A percentile compares a stretch with the other conserved stretches of the same genome.
Evolutionary conservation across 23 red algal species (phyloP).

Genomic region (Chondrus crispus): DNA sequence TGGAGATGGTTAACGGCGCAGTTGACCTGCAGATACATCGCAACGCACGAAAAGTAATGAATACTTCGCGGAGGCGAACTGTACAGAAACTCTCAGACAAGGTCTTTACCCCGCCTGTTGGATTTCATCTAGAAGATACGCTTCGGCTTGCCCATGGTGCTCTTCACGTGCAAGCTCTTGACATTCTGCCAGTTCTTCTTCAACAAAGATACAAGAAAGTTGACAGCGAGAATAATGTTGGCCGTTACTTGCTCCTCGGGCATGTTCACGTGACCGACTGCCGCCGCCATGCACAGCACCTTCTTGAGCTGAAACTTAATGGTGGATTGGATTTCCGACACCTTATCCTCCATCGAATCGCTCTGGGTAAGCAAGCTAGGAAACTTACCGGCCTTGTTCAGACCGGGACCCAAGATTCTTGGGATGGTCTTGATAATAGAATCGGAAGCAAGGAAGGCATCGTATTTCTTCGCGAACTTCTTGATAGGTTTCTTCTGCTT

Average conservation of each 20-base stretch:
- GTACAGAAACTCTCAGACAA: conserved; percentile 11
- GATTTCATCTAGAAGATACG: conserved; percentile 72
- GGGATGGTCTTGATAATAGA: conserved; percentile 96
- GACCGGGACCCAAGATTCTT: conserved; percentile 92
- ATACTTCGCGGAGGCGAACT: not conserved
- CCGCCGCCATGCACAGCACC: conserved; percentile 93
- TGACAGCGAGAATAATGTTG: conserved; percentile 96
- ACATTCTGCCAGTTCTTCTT: conserved; percentile 99
- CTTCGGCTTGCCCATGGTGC: conserved; percentile 96
- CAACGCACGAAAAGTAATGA: not conserved
- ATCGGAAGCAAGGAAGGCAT: conserved; percentile 97
- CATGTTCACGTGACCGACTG: conserved; percentile 94
- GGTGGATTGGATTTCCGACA: conserved; percentile 81
- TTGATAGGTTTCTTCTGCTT: conserved; percentile 99
- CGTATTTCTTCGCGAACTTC: conserved; percentile 99
- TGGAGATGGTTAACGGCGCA: not conserved
- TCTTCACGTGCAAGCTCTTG: conserved; percentile 97
- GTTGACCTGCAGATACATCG: not conserved
- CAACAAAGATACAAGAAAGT: conserved; percentile 95
- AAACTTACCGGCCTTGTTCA: conserved; percentile 99
- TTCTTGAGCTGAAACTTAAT: conserved; percentile 99
- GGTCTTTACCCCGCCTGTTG: not conserved
- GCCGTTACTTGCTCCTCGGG: conserved; percentile 88
- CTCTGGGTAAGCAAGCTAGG: conserved; percentile 72
- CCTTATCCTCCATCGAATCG: conserved; percentile 89